These are phyloP conservation scores for Pseudozyma hubeiensis DNA, from an alignment of 1,284 basidiomycete species.

Conservation along the genomic window DNA sequence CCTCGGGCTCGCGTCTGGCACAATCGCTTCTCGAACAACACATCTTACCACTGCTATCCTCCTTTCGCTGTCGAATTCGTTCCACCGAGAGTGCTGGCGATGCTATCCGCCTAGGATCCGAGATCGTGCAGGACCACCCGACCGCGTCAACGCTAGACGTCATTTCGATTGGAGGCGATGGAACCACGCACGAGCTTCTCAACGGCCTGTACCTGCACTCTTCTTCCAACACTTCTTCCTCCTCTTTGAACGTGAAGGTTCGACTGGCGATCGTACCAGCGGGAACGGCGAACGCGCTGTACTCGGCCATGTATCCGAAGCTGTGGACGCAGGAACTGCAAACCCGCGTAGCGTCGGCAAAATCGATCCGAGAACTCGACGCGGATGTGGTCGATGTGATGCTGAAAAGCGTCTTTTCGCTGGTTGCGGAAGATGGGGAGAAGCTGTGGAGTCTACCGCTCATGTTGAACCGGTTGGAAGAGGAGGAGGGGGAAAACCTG, in stretches of 20 bases:
- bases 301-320: conserved; percentile 73
- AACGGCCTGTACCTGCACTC: conserved; percentile 46
- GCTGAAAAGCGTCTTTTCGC: conserved; percentile 18
- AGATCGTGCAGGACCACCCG: conserved; percentile 9
- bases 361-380: not conserved
- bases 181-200: conserved; percentile 67
- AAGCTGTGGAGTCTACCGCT: conserved; percentile 8
- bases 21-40: not conserved
- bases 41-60: conserved; percentile 13
- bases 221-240: too few relatives aligned
- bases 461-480: conserved; percentile 18
- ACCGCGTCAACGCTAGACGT: conserved; percentile 13
- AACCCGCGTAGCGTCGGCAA: conserved; percentile 1
- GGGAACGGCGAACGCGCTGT: conserved; percentile 96
- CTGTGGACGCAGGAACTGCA: conserved; percentile 37
- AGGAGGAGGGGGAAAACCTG: conserved; percentile 18
- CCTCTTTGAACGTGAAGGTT: conserved; percentile 10
- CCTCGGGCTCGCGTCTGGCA: conserved; percentile 9
- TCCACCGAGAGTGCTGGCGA: conserved; percentile 26
- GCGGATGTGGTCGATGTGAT: conserved; percentile 6
- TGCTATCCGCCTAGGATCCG: conserved; percentile 27
- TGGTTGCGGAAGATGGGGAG: not conserved
- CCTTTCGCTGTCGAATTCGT: not conserved
- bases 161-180: conserved; percentile 67
- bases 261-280: conserved; percentile 74